phyloP scores from a whole-genome alignment of 768 basidiomycete species.

The Panaeolus papilionaceus region DNA sequence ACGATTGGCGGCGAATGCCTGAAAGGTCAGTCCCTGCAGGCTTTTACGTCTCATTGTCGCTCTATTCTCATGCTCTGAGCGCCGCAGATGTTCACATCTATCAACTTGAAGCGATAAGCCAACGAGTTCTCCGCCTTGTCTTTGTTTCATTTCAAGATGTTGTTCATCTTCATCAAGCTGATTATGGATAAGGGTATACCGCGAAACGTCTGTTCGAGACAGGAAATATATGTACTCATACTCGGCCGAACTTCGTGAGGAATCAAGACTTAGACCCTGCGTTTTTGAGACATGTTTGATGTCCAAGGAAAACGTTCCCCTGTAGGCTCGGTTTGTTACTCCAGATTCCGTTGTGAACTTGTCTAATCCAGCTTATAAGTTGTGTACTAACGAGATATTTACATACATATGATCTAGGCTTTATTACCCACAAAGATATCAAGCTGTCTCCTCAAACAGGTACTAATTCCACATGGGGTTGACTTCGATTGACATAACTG shows the following conservation, averaged over 20 bases:
- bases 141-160: slow-evolving; percentile 3
- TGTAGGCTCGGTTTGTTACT: background rate
- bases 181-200: background rate
- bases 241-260: background rate
- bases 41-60: slow-evolving; percentile 6
- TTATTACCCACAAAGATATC: too few species aligned
- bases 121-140: background rate
- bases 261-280: slow-evolving; percentile 7
- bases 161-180: background rate
- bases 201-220: background rate
- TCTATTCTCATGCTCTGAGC: slow-evolving; percentile 10
- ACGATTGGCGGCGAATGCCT: background rate
- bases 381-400: background rate
- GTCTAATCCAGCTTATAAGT: too few species aligned
- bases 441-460: too few species aligned
- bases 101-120: background rate
- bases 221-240: background rate
- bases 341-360: background rate
- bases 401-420: too few species aligned
- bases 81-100: background rate
- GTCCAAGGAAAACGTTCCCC: background rate
- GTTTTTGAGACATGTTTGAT: background rate
- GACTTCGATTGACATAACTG: background rate
- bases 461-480: background rate
- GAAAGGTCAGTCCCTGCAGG: background rate